phyloP scores from a whole-genome alignment of 1,284 basidiomycete species.

The Stygiomarasmius scandens region DNA sequence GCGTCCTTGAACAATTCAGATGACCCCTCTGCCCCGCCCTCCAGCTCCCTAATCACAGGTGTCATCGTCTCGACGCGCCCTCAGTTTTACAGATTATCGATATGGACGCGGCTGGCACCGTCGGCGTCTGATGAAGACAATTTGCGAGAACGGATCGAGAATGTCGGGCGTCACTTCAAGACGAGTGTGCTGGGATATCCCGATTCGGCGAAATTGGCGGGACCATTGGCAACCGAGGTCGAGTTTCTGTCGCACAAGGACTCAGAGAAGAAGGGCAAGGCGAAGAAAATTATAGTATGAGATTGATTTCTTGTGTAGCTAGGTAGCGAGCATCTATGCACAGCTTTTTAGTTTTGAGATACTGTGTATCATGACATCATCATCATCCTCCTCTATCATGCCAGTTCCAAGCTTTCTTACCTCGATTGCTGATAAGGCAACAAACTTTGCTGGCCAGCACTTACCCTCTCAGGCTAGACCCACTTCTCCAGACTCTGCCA shows the following conservation, averaged over 20 bases:
- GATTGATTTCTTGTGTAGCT: constrained; percentile 16
- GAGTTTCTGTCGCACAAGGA: constrained; percentile 95
- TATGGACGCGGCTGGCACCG: constrained; percentile 93
- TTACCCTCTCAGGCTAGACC: constrained; percentile 42
- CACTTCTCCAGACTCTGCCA: constrained; percentile 35
- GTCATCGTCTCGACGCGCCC: constrained; percentile 95
- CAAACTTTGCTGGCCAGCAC: constrained; percentile 61
- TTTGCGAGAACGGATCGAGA: constrained; percentile 72
- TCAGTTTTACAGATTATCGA: constrained; percentile 94
- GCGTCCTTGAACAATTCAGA: constrained; percentile 62
- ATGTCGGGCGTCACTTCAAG: constrained; percentile 84
- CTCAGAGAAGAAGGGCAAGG: constrained; percentile 92
- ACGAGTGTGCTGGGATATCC: constrained; percentile 82
- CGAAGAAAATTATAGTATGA: constrained; percentile 68
- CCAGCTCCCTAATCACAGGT: constrained; percentile 84
- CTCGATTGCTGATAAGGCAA: constrained; percentile 73
- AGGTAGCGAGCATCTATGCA: constrained; percentile 22
- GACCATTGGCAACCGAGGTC: constrained; percentile 88
- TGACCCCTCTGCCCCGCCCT: constrained; percentile 48
- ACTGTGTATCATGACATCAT: too few species aligned
- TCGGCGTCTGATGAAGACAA: constrained; percentile 52
- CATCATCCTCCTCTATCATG: too few species aligned
- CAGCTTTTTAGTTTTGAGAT: too few species aligned
- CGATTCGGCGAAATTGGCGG: constrained; percentile 75
- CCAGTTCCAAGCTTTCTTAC: constrained; percentile 61